Evolutionary conservation across 768 basidiomycete species (phyloP), one percentile per base, ranked within the genome.

Genomic region (Rhodotorula kratochvilovae): DNA sequence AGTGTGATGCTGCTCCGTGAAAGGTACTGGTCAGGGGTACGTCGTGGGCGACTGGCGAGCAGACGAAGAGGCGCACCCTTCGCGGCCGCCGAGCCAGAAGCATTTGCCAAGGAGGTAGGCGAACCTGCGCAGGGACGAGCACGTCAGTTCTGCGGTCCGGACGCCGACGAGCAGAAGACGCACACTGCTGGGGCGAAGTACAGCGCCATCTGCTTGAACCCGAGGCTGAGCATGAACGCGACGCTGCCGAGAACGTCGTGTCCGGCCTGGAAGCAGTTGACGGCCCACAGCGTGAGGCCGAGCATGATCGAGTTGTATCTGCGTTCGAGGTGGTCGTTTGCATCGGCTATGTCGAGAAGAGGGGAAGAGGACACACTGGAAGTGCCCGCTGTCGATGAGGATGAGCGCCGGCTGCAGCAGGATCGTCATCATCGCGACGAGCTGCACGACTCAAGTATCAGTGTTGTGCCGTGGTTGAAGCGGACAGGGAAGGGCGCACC

Each of bases 171-270:
- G 83, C 27, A 97, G 39, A 13, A 11, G 21, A 11, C 56, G 56
- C 27, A 57, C 56, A 97, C 85, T 1, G 89, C 92, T 3, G 93
- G 92, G 0, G 91, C 89, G 78, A 93, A 98, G 79, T 96, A 95
- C 36, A 96, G 82, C 5, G 91, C 89, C 93, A 97, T 96, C 78
- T 97, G 94, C 80, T 96, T 96, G 84, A 95, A 94, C 6, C 89
- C 86, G 29, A 98, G 84, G 73, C 90, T 89, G n/a, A 88, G 82
- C 11, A 91, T 89, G 75, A 97, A 95, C 67, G 83, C 86, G 25
- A 90, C 78, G 8, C 91, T 90, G 11, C 90, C 95, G 1, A 87
- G 72, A 5, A 89, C 79, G 78, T 97, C 94, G 29, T 84, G 83
- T 5, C 86, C 89, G 5, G 77, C 79, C 3, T 88, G 86, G 55